Conservation (phyloP, 176 grass and related monocot species). For the Elymus sibiricus region DNA sequence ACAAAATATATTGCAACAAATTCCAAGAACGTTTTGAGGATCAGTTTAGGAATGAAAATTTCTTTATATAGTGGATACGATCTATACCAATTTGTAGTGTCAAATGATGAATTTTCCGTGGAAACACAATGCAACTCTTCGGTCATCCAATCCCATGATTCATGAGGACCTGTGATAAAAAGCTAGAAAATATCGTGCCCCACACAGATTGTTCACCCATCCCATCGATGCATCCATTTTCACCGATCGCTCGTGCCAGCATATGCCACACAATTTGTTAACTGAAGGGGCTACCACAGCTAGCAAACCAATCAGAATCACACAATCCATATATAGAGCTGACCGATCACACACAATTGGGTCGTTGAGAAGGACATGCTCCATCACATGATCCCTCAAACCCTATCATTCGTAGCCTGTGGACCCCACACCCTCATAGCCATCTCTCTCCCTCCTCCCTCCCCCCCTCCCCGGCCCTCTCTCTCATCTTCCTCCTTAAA, state of each 20-base stretch:
- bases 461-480: conserved; percentile 11
- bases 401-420: conserved; percentile 39
- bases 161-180: background rate
- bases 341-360: background rate
- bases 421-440: conserved; percentile 27
- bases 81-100: background rate
- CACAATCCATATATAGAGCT: background rate
- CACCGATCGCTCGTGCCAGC: background rate
- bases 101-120: background rate
- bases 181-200: background rate
- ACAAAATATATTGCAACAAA: background rate
- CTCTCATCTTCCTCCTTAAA: conserved; percentile 37
- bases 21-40: background rate
- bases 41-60: background rate
- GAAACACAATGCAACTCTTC: background rate
- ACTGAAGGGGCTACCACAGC: background rate
- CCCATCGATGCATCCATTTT: background rate
- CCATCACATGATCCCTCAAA: conserved; percentile 71
- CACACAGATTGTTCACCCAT: background rate
- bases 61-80: background rate
- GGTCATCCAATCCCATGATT: background rate
- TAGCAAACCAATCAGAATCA: background rate
- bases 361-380: conserved; percentile 61
- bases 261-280: conserved; percentile 16
- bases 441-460: conserved; percentile 10